Base-by-base conservation (phyloP, 2,329 filamentous ascomycete genomes). In the Seiridium unicorne region DNA sequence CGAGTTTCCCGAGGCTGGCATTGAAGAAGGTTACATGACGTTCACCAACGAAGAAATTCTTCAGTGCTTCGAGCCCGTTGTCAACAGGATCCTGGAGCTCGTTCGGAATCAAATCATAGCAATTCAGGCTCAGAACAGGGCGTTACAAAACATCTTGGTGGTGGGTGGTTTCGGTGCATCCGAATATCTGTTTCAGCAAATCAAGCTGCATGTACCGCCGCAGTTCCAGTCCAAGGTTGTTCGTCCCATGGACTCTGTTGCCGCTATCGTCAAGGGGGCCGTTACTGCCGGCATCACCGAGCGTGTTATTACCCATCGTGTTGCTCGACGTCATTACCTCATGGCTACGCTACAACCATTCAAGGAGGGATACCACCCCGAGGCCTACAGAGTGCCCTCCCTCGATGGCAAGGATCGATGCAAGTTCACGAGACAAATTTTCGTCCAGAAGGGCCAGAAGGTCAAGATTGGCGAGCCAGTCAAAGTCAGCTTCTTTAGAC, bases 21-120 rank as follows among this genome's bases (percentile, higher is more conserved):
- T 99, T 68, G 95, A 98, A 79, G 95, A 99, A 77, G 94, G 95
- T 55, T 98, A 97, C 81, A 99, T 99, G 95, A 98, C 94, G 2
- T 99, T 99, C 74, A 98, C 93, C 63, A 98, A 99, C 74, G 95
- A 98, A 78, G 95, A 99, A 77, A 98, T 99, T 69, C 83, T 99
- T 68, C 94, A 98, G 79, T 98, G 95, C 80, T 99, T 98, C 75
- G 94, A 98, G 81, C 95, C 95, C 10, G 95, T 99, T 8, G 94
- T 98, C 59, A 97, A 98, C 81, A 86, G 95, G 60, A 98, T 99
- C 73, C 80, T 98, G 68, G 95, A 98, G 77, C 85, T 98, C 65
- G 95, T 98, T 62, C 86, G 94, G 67, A 98, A 98, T 78, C 95
- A 99, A 78, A 98, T 99, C 76, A 97, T 98, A 70, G 95, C 95